These are phyloP conservation scores for Sarcodon aspratus DNA, from an alignment of 768 basidiomycete species.

Conservation along the genomic window DNA sequence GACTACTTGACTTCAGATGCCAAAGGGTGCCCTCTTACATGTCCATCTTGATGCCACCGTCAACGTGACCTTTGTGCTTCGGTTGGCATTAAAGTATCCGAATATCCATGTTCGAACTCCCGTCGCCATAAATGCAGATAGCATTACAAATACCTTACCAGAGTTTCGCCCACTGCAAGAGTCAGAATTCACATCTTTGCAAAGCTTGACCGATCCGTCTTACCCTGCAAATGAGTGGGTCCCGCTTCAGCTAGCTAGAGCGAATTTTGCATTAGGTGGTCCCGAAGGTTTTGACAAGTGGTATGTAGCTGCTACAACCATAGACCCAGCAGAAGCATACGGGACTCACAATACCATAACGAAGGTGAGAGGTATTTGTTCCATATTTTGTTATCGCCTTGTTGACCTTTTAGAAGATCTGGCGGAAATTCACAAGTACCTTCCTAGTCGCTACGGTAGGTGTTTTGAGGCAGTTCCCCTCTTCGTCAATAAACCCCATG, in stretches of 20 bases:
- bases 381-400: background rate
- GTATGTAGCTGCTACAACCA: constrained; percentile 47
- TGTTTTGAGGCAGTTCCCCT: constrained; percentile 1
- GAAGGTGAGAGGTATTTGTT: constrained; percentile 29
- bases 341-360: constrained; percentile 57
- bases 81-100: constrained; percentile 43
- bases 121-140: constrained; percentile 15
- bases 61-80: constrained; percentile 37
- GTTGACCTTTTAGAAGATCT: constrained; percentile 37
- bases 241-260: constrained; percentile 38
- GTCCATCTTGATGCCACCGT: constrained; percentile 69
- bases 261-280: constrained; percentile 49
- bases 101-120: constrained; percentile 48
- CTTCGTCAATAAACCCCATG: background rate
- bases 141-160: constrained; percentile 37
- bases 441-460: constrained; percentile 38
- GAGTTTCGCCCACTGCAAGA: constrained; percentile 39
- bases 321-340: constrained; percentile 65
- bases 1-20: constrained; percentile 38
- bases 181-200: constrained; percentile 9
- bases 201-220: constrained; percentile 26
- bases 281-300: constrained; percentile 58
- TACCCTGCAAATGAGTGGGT: constrained; percentile 46
- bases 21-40: constrained; percentile 69
- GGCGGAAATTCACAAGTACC: constrained; percentile 57